Percentiles rank a stretch among this genome's conserved stretches.
These are phyloP conservation scores for bread wheat (Triticum aestivum) DNA, from an alignment of 176 grass and related monocot species.

Conservation along the genomic window IWGSC_CS_RefSeq_v2.1 NC_057809.1:66613425-66613924, in stretches of 20 bases:
- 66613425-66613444: neutral
- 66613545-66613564: neutral
- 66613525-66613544: neutral
- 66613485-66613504: neutral
- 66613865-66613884: slow-evolving; percentile 47
- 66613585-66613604: neutral
- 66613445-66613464: neutral
- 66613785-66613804: slow-evolving; percentile 25
- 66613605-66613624: neutral
- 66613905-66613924: slow-evolving; percentile 23
- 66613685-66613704: neutral
- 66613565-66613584: neutral
- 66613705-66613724: slow-evolving; percentile 3
- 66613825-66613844: slow-evolving; percentile 9
- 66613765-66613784: slow-evolving; percentile 37
- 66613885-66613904: slow-evolving; percentile 36
- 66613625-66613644: slow-evolving; percentile 30
- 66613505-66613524: slow-evolving; percentile 7
- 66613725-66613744: slow-evolving; percentile 7
- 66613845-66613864: slow-evolving; percentile 3
- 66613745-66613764: slow-evolving; percentile 26
- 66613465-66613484: slow-evolving; percentile 4
- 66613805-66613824: slow-evolving; percentile 37
- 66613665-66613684: neutral
- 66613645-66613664: slow-evolving; percentile 1